These are phyloP conservation scores for Geranomyces variabilis DNA, from an alignment of 192 early-diverging fungal genomes.

Conservation along the genomic window DNA sequence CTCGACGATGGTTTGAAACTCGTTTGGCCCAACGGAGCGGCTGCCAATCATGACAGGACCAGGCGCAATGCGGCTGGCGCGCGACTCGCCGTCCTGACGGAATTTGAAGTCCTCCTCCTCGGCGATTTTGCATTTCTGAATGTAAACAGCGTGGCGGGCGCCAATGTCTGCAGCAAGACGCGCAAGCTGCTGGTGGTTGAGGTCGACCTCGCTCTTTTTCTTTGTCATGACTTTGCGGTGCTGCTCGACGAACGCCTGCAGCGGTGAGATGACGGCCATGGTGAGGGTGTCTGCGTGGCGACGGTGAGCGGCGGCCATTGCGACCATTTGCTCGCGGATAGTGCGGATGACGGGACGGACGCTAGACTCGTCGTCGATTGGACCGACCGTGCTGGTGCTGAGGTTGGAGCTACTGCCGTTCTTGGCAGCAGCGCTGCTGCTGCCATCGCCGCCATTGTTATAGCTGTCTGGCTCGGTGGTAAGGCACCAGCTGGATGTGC, in stretches of 20 bases:
- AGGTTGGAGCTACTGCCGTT: too few relatives aligned
- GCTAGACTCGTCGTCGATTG: slow-evolving; percentile 24
- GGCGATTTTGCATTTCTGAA: slow-evolving; percentile 19
- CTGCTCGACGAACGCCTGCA: slow-evolving; percentile 39
- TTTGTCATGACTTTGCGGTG: slow-evolving; percentile 30
- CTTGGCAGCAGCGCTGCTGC: neutral
- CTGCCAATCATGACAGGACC: slow-evolving; percentile 30
- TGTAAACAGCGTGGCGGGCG: slow-evolving; percentile 11
- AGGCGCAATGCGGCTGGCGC: neutral
- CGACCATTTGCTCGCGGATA: slow-evolving; percentile 25
- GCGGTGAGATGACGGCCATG: slow-evolving; percentile 31
- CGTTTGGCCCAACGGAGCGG: slow-evolving; percentile 26
- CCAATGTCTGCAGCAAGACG: slow-evolving; percentile 30
- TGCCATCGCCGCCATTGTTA: neutral
- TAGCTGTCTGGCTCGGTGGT: slow-evolving; percentile 18
- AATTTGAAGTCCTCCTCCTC: slow-evolving; percentile 25
- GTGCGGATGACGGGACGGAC: slow-evolving; percentile 23
- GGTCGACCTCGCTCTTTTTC: slow-evolving; percentile 44
- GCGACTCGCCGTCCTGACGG: slow-evolving; percentile 15
- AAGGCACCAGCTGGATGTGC: slow-evolving; percentile 4
- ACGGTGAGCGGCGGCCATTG: slow-evolving; percentile 36
- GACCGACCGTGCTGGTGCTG: slow-evolving; percentile 18
- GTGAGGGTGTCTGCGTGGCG: slow-evolving; percentile 42
- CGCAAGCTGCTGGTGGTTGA: slow-evolving; percentile 16
- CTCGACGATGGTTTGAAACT: slow-evolving; percentile 24